Conservation (phyloP, 345 rosid genomes). For the Melaleuca quinquenervia region DNA sequence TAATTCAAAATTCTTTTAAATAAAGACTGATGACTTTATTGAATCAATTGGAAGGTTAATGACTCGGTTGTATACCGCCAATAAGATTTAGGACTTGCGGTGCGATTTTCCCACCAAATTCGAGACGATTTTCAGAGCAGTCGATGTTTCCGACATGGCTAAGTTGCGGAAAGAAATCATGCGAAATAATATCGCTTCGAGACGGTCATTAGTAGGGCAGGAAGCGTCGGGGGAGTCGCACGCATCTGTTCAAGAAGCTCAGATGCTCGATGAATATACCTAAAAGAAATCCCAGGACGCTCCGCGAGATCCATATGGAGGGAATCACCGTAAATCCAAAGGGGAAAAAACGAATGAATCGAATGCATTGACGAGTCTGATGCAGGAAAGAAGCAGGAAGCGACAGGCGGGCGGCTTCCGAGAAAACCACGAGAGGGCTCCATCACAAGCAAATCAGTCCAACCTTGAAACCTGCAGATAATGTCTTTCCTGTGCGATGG, state of each 20-base stretch:
- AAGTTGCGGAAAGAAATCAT: not conserved
- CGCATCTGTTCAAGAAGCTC: not conserved
- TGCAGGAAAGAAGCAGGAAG: no score
- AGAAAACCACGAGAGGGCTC: not conserved
- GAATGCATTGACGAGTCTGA: not conserved
- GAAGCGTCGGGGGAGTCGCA: not conserved
- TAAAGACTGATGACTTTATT: no score
- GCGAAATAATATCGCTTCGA: not conserved
- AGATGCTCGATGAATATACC: not conserved
- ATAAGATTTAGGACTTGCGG: not conserved
- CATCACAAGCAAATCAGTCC: not conserved
- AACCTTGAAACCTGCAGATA: not conserved
- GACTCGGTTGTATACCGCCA: not conserved
- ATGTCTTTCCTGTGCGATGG: not conserved
- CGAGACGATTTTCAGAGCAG: not conserved
- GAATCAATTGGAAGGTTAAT: no score
- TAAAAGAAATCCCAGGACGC: not conserved
- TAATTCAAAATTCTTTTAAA: no score
- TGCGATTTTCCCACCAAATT: not conserved
- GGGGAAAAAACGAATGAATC: not conserved
- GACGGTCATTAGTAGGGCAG: not conserved
- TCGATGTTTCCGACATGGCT: not conserved
- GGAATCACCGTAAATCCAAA: not conserved
- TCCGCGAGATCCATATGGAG: not conserved
- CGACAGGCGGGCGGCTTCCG: not conserved